Base-by-base conservation (phyloP, 345 rosid genomes). In the Hibiscus mutabilis region DNA sequence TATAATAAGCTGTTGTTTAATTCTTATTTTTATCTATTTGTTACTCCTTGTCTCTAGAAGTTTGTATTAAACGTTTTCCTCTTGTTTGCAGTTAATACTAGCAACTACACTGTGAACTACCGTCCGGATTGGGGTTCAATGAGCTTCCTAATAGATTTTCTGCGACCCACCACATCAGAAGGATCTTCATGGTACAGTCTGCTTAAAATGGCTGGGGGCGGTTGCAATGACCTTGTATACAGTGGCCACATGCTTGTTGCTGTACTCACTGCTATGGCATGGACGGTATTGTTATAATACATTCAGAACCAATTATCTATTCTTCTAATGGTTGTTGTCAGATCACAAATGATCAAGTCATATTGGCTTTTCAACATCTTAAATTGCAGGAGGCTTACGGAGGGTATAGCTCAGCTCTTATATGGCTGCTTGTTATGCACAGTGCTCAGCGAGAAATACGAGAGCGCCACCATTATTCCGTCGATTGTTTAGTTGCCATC, bases 161-260 rank as follows among this genome's bases (percentile, higher is more conserved):
- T 94, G 69, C 84, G 98, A 76, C 97, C 98, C 5, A 85, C 81
- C n/a, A 42, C 73, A 35, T 76, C 85, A 0, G 90, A 84, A 81
- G 96, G 89, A 61, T 78, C 94, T 14, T 80, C 96, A 9, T 94
- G 97, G 97, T 86, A 69, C 77, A 73, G 82, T 84, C 74, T 90
- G 29, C 86, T 94, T 68, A 91, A 83, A 85, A 86, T 83, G 84
- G 98, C 98, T 13, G 91, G 95, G 63, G 98, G 98, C 25, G 98
- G 98, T 73, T 94, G 98, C 89, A 91, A 94, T 82, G 98, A 94
- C 76, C 96, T 94, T 67, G 33, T 94, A 65, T 94, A 87, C 80
- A 91, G 98, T 69, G 98, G 97, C 58, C 97, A 94, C 84, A 90
- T 91, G 98, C 91, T 91, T 69, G 97, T 94, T 70, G 91, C 95